Base-by-base conservation (phyloP, 2,329 filamentous ascomycete genomes). In the Pseudogymnoascus sp. region DNA sequence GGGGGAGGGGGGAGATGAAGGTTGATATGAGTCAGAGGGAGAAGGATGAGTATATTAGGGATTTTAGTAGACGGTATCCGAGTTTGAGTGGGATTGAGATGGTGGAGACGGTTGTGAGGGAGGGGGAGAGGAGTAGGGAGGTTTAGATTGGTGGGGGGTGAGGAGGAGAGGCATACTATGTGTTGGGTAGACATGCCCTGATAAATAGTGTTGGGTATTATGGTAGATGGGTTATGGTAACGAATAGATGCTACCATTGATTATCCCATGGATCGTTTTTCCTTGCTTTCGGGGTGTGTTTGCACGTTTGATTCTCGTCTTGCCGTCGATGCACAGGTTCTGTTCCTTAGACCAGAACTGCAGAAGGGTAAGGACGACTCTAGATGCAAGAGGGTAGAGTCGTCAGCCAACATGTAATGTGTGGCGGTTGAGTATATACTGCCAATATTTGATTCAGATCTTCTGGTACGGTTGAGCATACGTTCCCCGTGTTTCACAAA, bases 1-100 rank as follows among this genome's bases (percentile, higher is more conserved):
- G 3, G 16, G 56, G 31, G n/a, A 38, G 5, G 31, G 56, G 21
- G 28, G 56, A 59, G 2, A 83, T 81, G 66, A 59, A 61, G 63
- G 31, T 84, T 64, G 80, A 83, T 47, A 85, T 85, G 83, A 80
- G 78, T 62, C 72, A 77, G 3, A 77, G 79, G 67, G 81, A 87
- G 69, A 84, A 80, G 71, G 84, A 86, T 53, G 89, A 92, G 68
- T 87, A 87, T 70, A 74, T 88, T 50, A 75, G 77, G 64, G 75
- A 90, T 71, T 97, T 97, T 73, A 88, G 87, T 65, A 92, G 92
- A 75, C 81, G 91, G 64, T 97, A 92, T 75, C 93, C 93, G 0
- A 95, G 89, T 72, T 77, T 97, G 64, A 87, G 86, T 63, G 84
- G 91, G 8, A 84, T 97, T 68, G 92, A 97, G 77, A 90, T 73